phyloP scores from a whole-genome alignment of 495 filamentous ascomycete species.

The Hyaloscypha bicolor region DNA sequence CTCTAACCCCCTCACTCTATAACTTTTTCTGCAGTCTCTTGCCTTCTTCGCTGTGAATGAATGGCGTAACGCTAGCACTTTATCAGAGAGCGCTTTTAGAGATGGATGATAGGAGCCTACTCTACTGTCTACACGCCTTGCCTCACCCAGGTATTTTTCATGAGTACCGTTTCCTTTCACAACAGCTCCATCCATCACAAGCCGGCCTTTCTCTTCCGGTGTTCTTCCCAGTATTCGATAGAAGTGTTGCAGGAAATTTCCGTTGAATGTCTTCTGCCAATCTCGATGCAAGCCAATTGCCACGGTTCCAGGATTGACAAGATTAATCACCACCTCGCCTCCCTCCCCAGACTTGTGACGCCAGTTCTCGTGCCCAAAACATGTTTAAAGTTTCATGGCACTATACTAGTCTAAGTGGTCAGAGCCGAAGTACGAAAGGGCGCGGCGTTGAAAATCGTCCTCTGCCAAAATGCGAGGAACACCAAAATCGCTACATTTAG shows the following conservation, averaged over 20 bases:
- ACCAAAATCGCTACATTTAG: too few species aligned
- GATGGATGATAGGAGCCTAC: neutral
- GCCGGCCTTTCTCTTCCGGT: slow-evolving; percentile 32
- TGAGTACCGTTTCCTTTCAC: slow-evolving; percentile 26
- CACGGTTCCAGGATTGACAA: slow-evolving; percentile 33
- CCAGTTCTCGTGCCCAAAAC: slow-evolving; percentile 47
- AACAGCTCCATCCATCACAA: slow-evolving; percentile 33
- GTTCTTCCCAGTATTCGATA: slow-evolving; percentile 30
- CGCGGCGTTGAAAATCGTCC: too few species aligned
- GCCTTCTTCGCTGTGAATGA: too few species aligned
- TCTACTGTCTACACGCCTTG: slow-evolving; percentile 14
- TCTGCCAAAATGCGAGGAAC: too few species aligned
- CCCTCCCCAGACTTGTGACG: slow-evolving; percentile 29
- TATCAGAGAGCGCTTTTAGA: neutral
- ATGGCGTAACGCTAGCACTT: too few species aligned
- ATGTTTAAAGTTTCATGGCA: slow-evolving; percentile 54
- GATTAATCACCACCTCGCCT: slow-evolving; percentile 50
- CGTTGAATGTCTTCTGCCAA: neutral
- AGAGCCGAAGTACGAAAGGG: slow-evolving; percentile 30
- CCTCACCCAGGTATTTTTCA: slow-evolving; percentile 26
- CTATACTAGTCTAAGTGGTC: slow-evolving; percentile 38
- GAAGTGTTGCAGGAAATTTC: slow-evolving; percentile 14
- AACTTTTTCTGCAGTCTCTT: too few species aligned
- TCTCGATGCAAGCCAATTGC: slow-evolving; percentile 5
- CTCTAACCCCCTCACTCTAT: too few species aligned